Evolutionary conservation across 768 basidiomycete species (phyloP).

Genomic region (Jaapia argillacea): DNA sequence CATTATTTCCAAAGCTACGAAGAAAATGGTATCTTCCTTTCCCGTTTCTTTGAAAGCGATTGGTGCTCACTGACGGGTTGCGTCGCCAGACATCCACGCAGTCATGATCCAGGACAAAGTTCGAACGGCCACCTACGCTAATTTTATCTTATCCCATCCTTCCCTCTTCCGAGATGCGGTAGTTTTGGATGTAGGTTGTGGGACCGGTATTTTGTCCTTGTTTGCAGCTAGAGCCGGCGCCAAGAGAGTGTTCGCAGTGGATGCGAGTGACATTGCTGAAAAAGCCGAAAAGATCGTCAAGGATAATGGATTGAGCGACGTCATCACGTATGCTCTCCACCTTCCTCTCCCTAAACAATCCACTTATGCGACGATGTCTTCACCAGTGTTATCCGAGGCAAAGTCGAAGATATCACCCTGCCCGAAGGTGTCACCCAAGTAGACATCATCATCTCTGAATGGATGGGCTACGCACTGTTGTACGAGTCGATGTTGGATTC

Average conservation of each 20-base stretch:
- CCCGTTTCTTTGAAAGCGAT: background rate
- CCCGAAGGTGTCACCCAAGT: conserved; percentile 68
- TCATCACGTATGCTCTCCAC: conserved; percentile 57
- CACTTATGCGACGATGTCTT: background rate
- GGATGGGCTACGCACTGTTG: conserved; percentile 91
- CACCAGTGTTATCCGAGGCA: conserved; percentile 71
- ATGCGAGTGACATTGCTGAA: conserved; percentile 65
- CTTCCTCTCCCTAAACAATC: no score
- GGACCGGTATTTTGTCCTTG: conserved; percentile 86
- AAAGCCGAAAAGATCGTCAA: conserved; percentile 40
- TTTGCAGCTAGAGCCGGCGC: conserved; percentile 88
- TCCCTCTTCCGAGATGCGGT: conserved; percentile 71
- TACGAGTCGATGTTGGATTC: conserved; percentile 99
- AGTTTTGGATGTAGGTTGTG: conserved; percentile 95
- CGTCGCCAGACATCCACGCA: conserved; percentile 74
- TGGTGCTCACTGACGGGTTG: background rate
- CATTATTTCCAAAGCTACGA: conserved; percentile 92
- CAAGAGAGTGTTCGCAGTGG: conserved; percentile 83
- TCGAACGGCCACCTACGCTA: conserved; percentile 86
- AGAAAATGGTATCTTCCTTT: conserved; percentile 54
- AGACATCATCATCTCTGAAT: conserved; percentile 94
- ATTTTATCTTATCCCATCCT: conserved; percentile 82
- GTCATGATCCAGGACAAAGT: conserved; percentile 96
- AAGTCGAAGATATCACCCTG: conserved; percentile 79
- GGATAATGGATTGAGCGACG: conserved; percentile 44